phyloP scores from a whole-genome alignment of 345 rosid genomes.

The Eucalyptus lansdowneana region DNA sequence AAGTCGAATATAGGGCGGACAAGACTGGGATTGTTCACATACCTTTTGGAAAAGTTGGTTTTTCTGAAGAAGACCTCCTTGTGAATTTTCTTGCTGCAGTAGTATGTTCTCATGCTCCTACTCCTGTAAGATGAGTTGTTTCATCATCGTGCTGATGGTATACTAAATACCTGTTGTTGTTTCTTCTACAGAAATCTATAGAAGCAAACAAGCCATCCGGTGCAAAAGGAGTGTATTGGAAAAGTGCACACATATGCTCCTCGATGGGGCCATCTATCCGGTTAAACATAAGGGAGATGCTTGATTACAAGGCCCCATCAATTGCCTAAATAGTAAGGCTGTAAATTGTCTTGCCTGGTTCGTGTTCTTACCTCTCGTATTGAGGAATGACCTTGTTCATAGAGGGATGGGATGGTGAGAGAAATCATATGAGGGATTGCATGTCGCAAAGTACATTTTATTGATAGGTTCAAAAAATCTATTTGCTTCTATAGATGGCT shows the following conservation, averaged over 20 bases:
- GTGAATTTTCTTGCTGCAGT: conserved; percentile 69
- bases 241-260: conserved; percentile 78
- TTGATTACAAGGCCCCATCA: conserved; percentile 60
- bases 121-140: background rate
- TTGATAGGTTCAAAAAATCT: background rate
- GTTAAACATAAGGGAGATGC: conserved; percentile 81
- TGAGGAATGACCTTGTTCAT: background rate
- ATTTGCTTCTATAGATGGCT: background rate
- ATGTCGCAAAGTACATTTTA: background rate
- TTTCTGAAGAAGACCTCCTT: conserved; percentile 74
- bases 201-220: conserved; percentile 97
- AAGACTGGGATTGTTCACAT: conserved; percentile 98
- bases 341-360: background rate
- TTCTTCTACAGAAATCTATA: conserved; percentile 63
- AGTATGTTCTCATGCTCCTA: conserved; percentile 21
- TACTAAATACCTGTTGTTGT: background rate
- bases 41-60: conserved; percentile 72
- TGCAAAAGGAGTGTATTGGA: conserved; percentile 98
- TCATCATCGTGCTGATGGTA: background rate
- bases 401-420: background rate
- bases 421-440: background rate
- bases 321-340: background rate
- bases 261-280: conserved; percentile 97
- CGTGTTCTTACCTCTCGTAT: background rate
- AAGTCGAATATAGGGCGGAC: conserved; percentile 90